Conservation (phyloP, 2,329 filamentous ascomycete species). For the Pezicula carpinea region DNA sequence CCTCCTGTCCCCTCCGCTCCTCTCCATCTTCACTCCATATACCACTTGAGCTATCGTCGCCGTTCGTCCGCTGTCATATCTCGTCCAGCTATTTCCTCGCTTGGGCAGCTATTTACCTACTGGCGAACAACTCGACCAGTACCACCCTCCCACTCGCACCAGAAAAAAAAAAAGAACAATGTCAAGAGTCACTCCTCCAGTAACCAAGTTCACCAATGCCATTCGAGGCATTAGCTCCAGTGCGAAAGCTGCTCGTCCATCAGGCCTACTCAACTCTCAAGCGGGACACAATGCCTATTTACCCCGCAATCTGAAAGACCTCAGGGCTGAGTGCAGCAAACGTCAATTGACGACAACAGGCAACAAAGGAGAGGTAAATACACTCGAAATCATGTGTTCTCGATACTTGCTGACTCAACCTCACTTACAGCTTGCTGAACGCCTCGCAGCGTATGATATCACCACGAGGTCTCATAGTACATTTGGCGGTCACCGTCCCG, state of each 20-base stretch:
- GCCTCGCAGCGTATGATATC: constrained; percentile 20
- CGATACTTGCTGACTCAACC: not conserved
- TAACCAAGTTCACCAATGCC: constrained; percentile 21
- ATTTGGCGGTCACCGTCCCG: constrained; percentile 25
- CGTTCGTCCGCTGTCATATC: not conserved
- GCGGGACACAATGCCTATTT: constrained; percentile 16
- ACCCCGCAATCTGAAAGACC: constrained; percentile 22
- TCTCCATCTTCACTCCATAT: not conserved
- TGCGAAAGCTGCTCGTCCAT: constrained; percentile 18
- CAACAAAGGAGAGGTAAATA: constrained; percentile 24
- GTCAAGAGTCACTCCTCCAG: constrained; percentile 27
- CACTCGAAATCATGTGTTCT: not conserved
- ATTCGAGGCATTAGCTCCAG: constrained; percentile 22
- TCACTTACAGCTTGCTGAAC: constrained; percentile 20
- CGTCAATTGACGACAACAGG: constrained; percentile 18
- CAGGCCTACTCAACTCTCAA: constrained; percentile 17
- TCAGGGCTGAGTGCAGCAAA: constrained; percentile 22
- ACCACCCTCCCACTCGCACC: constrained; percentile 1
- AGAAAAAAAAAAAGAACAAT: constrained; percentile 14
- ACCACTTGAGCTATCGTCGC: not conserved
- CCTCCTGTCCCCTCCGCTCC: not conserved
- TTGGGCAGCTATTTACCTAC: not conserved
- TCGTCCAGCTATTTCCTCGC: not conserved
- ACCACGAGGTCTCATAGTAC: constrained; percentile 23
- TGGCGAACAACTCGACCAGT: constrained; percentile 5